Base-by-base conservation (phyloP, 2,329 filamentous ascomycete species). In the Fusarium stilboides region DNA sequence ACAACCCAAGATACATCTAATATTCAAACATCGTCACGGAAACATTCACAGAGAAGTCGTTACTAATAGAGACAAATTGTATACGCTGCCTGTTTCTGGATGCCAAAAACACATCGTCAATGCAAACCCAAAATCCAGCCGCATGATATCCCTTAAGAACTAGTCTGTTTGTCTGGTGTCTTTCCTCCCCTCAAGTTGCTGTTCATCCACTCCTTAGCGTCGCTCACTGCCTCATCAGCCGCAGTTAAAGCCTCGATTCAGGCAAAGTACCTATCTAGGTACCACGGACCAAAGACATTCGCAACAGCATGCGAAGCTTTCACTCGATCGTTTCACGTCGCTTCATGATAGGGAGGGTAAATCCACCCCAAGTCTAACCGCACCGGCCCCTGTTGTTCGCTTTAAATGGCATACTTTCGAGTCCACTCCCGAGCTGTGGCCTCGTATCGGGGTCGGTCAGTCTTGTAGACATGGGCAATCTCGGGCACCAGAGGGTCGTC, bases 391-490 rank as follows among this genome's bases (percentile, higher is more conserved):
- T 45, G 39, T 60, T 57, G 52, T 31, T 51, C 64, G 47, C 56
- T 67, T 75, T 87, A 98, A 83, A 98, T 96, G 79, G 96, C 96
- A 81, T 98, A 98, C 88, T 99, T 99, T 82, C 95, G 90, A 77
- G 96, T 99, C 96, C 96, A 99, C 86, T 99, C 96, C 76, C 95
- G 88, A 67, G 96, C 96, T 61, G 94, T 98, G 73, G 94, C 93
- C 86, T 99, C 96, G 83, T 99, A 99, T 82, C 94, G 89, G 76
- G 93, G 90, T 76, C 94, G 92, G 83, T 99, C 96, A 72, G 95
- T 98, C 91, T 99, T 99, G 92, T 99, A 99, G 80, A 98, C 94
- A 80, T 99, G 96, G 77, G 96, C 96, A 78, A 99, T 99, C 86
- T 99, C 96, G 70, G 96, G 96, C 67, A 99, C 96, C 74, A 99